A percentile compares a stretch with the other conserved stretches of the same genome.
phyloP scores from a whole-genome alignment of 306 rosid species.

The Medicago ruthenica region DNA sequence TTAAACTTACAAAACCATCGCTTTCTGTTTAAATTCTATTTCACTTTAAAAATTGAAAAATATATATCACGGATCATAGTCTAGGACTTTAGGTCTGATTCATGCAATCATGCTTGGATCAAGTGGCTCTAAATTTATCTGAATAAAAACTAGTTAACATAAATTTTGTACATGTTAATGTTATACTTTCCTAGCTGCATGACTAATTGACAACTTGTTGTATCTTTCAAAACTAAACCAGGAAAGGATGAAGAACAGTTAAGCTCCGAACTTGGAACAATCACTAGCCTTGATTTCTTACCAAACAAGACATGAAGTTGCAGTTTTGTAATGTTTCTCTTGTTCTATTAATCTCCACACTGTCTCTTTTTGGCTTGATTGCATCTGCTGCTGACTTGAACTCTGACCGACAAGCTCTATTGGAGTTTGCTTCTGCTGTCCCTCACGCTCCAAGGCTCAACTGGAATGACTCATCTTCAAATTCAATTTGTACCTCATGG shows the following conservation, averaged over 20 bases:
- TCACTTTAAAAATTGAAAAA: slow-evolving; percentile 4
- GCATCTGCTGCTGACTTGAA: slow-evolving; percentile 61
- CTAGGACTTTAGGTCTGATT: background rate
- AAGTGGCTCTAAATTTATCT: slow-evolving; percentile 6
- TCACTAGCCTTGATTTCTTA: slow-evolving; percentile 40
- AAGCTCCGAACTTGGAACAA: slow-evolving; percentile 39
- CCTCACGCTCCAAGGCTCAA: slow-evolving; percentile 68
- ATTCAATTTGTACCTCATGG: slow-evolving; percentile 75
- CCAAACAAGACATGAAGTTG: slow-evolving; percentile 57
- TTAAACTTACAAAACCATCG: slow-evolving; percentile 9
- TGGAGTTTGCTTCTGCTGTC: slow-evolving; percentile 58
- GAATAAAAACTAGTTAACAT: background rate
- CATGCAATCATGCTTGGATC: slow-evolving; percentile 20
- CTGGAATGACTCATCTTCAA: slow-evolving; percentile 64
- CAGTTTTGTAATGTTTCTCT: slow-evolving; percentile 46
- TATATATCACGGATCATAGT: slow-evolving; percentile 23
- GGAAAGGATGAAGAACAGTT: slow-evolving; percentile 51
- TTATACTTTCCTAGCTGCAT: slow-evolving; percentile 37
- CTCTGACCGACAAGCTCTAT: slow-evolving; percentile 71
- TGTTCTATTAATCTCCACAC: slow-evolving; percentile 43
- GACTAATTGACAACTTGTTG: slow-evolving; percentile 41
- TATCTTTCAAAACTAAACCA: slow-evolving; percentile 44
- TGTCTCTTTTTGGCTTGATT: slow-evolving; percentile 35
- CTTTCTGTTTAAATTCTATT: slow-evolving; percentile 31
- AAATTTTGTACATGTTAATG: slow-evolving; percentile 29